phyloP scores from a whole-genome alignment of 2,329 filamentous ascomycete genomes.

The Corniculantispora saksenae region DNA sequence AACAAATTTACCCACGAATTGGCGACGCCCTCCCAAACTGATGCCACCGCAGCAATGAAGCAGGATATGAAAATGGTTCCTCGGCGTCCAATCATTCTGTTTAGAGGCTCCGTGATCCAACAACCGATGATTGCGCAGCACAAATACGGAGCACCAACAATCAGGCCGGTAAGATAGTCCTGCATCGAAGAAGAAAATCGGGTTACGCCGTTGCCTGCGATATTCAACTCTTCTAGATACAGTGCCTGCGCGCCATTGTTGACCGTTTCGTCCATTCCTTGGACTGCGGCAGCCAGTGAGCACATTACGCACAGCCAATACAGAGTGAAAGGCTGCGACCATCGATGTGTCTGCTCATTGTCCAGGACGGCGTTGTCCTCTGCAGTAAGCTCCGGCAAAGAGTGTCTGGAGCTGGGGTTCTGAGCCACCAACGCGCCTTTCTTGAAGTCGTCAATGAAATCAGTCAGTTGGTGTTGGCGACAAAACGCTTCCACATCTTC shows the following conservation, averaged over 20 bases:
- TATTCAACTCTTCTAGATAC: not conserved
- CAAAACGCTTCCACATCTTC: not conserved
- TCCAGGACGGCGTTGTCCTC: not conserved
- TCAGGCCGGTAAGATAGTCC: not conserved
- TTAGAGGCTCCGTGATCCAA: not conserved
- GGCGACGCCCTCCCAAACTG: constrained; percentile 30
- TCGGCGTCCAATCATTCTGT: not conserved
- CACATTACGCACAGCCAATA: not conserved
- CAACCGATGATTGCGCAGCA: not conserved
- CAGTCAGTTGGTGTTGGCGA: not conserved
- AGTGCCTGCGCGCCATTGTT: not conserved
- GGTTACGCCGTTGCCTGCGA: not conserved
- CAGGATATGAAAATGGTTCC: constrained; percentile 21
- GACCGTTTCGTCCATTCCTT: constrained; percentile 1
- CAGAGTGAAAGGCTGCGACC: not conserved
- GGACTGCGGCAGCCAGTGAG: not conserved
- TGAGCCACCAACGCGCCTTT: constrained; percentile 19
- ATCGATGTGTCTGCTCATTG: not conserved
- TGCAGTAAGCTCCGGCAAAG: not conserved
- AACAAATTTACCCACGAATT: constrained; percentile 27
- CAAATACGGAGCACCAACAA: not conserved
- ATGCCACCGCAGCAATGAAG: constrained; percentile 42
- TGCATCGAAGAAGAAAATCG: not conserved
- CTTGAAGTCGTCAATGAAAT: not conserved
- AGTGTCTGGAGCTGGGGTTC: not conserved